Evolutionary conservation across 345 rosid species (phyloP).

Genomic region (Heritiera fomes): DNA sequence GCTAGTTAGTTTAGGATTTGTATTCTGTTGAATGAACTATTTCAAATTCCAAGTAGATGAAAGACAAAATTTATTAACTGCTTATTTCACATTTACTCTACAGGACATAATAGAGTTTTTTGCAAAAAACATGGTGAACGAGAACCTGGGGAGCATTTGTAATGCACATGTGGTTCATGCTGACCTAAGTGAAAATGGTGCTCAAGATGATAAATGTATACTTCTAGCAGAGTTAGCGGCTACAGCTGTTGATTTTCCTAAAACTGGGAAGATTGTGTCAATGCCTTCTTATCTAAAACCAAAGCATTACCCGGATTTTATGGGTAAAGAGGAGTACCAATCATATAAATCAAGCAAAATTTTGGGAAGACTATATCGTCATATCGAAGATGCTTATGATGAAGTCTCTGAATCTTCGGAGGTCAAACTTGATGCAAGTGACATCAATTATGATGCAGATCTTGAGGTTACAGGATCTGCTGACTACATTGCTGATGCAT

Average conservation of each 20-base stretch:
- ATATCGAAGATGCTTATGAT: constrained; percentile 55
- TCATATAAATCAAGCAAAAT: constrained; percentile 74
- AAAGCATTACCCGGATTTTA: constrained; percentile 79
- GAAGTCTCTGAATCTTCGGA: constrained; percentile 45
- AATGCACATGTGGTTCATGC: constrained; percentile 90
- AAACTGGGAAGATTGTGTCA: constrained; percentile 72
- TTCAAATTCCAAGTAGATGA: constrained; percentile 3
- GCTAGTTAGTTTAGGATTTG: not conserved
- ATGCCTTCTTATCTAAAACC: constrained; percentile 75
- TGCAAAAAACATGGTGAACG: constrained; percentile 64
- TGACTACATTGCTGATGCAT: constrained; percentile 64
- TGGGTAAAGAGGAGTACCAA: constrained; percentile 75
- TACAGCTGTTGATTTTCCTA: constrained; percentile 89
- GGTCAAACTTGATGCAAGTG: constrained; percentile 35
- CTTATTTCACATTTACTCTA: constrained; percentile 22
- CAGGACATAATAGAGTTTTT: constrained; percentile 86
- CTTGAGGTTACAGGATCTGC: constrained; percentile 62
- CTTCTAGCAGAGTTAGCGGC: constrained; percentile 82
- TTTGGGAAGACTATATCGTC: constrained; percentile 75
- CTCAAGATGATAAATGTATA: constrained; percentile 67
- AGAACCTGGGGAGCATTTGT: constrained; percentile 73
- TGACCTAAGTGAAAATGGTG: constrained; percentile 67
- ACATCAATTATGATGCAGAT: constrained; percentile 59
- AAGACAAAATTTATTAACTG: not conserved
- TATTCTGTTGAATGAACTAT: not conserved